Evolutionary conservation across 805 yeast genomes (phyloP), one percentile per base, ranked within the genome.

Genomic region (Metschnikowia hibisci): DNA sequence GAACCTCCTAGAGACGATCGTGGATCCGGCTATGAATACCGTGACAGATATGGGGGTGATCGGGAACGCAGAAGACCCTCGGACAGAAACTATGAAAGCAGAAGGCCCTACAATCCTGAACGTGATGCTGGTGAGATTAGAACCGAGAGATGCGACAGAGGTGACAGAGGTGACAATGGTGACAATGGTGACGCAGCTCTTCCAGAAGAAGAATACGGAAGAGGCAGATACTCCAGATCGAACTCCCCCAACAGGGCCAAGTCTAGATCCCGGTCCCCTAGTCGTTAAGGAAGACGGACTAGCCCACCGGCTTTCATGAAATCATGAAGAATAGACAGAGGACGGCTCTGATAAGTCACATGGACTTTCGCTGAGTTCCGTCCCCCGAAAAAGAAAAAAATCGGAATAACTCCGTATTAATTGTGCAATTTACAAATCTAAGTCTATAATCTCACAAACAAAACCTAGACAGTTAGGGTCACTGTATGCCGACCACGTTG

Each of bases 191-290:
- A n/a, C n/a, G 32, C 43, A 6, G 34, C 42, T 2, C 37, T 44
- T 13, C 39, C 34, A 2, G 51, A 39, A 14, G 53, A 44, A 13
- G 55, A 55, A 16, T 51, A 50, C 39, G 50, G 46, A 22, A 47
- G 60, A 29, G 59, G 62, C 25, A 58, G 63, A 22, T 61, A 54
- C 38, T 56, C 65, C 4, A 55, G 69, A 43, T 60, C 68, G 22
- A 66, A 66, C 13, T 61, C 69, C 10, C 57, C 50, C 6, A 57
- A 61, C 51, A 60, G 70, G 41, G 65, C 63, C 16, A 58, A 65
- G 45, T 64, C 70, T 36, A 60, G 73, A 53, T 67, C 73, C 16
- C 72, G 74, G 10, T 57, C 62, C 25, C 57, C 61, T 30, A 51
- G 56, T 39, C 53, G 57, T 29, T 57, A 55, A 45, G 46, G 13